Base-by-base conservation (phyloP, 2,329 filamentous ascomycete genomes). In the Sporothrix humicola region DNA sequence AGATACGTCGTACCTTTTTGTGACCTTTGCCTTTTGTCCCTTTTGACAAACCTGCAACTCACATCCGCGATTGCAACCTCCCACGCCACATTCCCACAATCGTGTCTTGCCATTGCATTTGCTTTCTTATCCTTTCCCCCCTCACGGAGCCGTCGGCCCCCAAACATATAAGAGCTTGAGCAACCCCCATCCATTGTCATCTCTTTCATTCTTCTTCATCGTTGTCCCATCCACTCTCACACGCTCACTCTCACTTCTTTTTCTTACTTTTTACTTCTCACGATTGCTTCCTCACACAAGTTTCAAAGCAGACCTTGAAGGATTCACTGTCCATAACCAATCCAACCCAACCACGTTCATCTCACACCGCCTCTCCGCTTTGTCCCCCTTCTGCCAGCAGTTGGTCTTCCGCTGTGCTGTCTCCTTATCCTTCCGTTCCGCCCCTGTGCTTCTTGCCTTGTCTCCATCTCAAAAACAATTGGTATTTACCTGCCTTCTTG, bases 291-390 rank as follows among this genome's bases (percentile, higher is more conserved):
- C 63, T 66, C 46, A n/a, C 42, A 26, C 23, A 15, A 37, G 61
- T 52, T 52, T 68, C 48, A 68, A 13, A 52, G 20, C 65, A 50
- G 17, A 52, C 15, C 12, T 37, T 12, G 13, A 68, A 68, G 46
- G 65, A 68, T 52, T 68, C 17, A 15, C 20, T 20, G 13, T 31
- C 65, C 65, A 17, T 31, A 20, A 48, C 65, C 65, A 37, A 52
- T 68, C 46, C 65, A 52, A 66, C 48, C 65, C 23, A 52, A 50
- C 46, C 65, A 50, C 65, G 46, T 52, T 15, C 65, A 52, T 37
- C 65, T 37, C 65, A 68, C 65, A 68, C 65, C 65, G 65, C 65
- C 23, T 68, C 65, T 68, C 65, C 48, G 65, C 23, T 68, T 52
- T 52, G 65, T 52, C 20, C 65, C 31, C 48, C 46, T n/a, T 52